A percentile compares a stretch with the other conserved stretches of the same genome.
Conservation (phyloP, 768 basidiomycete species). For the Rickenella mellea region DNA sequence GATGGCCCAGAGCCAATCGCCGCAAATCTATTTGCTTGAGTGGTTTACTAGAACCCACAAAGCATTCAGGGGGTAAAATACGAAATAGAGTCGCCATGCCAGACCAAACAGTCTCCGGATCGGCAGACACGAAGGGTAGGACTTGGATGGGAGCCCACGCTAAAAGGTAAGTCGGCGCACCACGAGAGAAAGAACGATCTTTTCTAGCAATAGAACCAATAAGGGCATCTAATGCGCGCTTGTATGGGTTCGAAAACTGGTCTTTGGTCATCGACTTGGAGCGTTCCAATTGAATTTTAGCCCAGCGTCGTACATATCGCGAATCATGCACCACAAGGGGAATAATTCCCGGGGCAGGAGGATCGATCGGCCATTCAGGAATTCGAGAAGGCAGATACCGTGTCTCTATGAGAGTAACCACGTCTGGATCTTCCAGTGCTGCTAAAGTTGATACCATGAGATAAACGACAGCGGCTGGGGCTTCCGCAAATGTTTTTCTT, state of each 20-base stretch:
- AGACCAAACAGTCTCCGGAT: slow-evolving; percentile 43
- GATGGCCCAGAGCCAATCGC: slow-evolving; percentile 48
- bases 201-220: slow-evolving; percentile 21
- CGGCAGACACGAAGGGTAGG: neutral
- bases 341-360: slow-evolving; percentile 53
- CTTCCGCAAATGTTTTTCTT: slow-evolving; percentile 21
- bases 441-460: slow-evolving; percentile 55
- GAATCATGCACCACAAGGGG: slow-evolving; percentile 45
- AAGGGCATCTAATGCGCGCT: slow-evolving; percentile 32
- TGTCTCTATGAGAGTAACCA: slow-evolving; percentile 31
- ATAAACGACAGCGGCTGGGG: slow-evolving; percentile 45
- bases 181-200: too few species aligned
- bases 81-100: slow-evolving; percentile 36
- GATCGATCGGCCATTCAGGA: slow-evolving; percentile 44
- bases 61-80: slow-evolving; percentile 41
- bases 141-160: too few species aligned
- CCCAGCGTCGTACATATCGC: slow-evolving; percentile 48
- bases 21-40: slow-evolving; percentile 34
- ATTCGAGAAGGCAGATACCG: slow-evolving; percentile 28
- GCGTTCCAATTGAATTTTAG: slow-evolving; percentile 34
- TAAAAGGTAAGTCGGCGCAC: too few species aligned
- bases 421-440: slow-evolving; percentile 40
- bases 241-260: slow-evolving; percentile 39
- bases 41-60: slow-evolving; percentile 40
- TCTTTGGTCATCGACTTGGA: slow-evolving; percentile 36